Conservation (phyloP, 2,329 filamentous ascomycete species). For the Fusarium buharicum region DNA sequence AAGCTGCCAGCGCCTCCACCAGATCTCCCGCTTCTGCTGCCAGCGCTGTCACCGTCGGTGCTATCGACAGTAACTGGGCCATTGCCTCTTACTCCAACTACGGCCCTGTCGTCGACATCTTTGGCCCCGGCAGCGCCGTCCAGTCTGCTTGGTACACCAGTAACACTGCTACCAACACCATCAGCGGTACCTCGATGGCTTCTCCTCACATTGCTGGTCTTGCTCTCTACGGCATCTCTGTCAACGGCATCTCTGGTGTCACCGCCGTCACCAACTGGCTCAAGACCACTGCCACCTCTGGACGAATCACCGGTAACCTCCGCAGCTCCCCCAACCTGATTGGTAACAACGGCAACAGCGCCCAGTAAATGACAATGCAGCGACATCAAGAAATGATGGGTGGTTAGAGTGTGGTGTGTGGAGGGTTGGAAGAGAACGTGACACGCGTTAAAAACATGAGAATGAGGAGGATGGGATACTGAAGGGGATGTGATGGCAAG, state of each 20-base stretch:
- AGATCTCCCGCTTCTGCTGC: conserved; percentile 49
- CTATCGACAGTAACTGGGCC: conserved; percentile 52
- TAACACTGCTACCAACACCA: conserved; percentile 56
- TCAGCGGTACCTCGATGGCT: conserved; percentile 74
- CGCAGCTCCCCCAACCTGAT: conserved; percentile 59
- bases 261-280: conserved; percentile 56
- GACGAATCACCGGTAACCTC: conserved; percentile 53
- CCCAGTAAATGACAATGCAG: conserved; percentile 38
- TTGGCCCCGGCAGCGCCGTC: conserved; percentile 60
- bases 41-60: conserved; percentile 50
- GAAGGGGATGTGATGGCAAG: neutral
- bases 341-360: conserved; percentile 59
- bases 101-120: conserved; percentile 60
- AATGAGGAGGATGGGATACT: neutral
- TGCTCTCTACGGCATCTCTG: conserved; percentile 58
- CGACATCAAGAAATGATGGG: neutral
- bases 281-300: conserved; percentile 54
- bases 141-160: conserved; percentile 60
- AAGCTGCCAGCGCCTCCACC: conserved; percentile 45
- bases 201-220: conserved; percentile 70
- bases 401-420: neutral
- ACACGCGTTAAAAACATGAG: neutral
- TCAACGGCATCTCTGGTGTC: conserved; percentile 52
- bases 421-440: neutral
- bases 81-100: conserved; percentile 63